Percentiles rank a stretch among this genome's conserved stretches.
phyloP scores from a whole-genome alignment of 768 basidiomycete species.

The Russula virescens region DNA sequence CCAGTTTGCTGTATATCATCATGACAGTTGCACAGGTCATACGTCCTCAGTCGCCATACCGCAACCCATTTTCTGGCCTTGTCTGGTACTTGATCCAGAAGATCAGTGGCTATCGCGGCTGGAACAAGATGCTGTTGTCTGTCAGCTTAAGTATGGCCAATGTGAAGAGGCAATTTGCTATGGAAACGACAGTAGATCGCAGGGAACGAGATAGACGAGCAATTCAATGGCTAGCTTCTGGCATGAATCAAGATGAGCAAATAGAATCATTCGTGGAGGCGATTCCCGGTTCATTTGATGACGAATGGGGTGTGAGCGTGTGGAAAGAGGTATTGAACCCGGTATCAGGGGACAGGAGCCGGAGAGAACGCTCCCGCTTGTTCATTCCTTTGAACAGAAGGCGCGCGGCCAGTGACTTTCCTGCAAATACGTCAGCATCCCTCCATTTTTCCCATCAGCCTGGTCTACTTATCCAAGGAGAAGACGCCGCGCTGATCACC shows the following conservation, averaged over 20 bases:
- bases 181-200: not conserved
- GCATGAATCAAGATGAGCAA: not conserved
- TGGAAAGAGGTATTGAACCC: too few relatives aligned
- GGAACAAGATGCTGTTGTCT: not conserved
- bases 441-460: too few relatives aligned
- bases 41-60: not conserved
- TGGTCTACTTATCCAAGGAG: too few relatives aligned
- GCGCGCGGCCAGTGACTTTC: too few relatives aligned
- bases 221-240: not conserved
- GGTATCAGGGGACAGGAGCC: too few relatives aligned
- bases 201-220: not conserved
- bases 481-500: not conserved
- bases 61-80: not conserved
- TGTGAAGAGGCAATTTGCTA: slow-evolving; percentile 6
- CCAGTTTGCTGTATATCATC: not conserved
- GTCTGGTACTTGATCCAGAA: not conserved
- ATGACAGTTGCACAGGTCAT: not conserved
- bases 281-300: slow-evolving; percentile 5
- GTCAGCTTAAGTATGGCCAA: slow-evolving; percentile 1
- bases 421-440: too few relatives aligned
- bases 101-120: not conserved
- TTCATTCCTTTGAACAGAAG: too few relatives aligned
- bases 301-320: not conserved
- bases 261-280: not conserved
- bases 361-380: too few relatives aligned